Percentiles rank a stretch among this genome's conserved stretches.
Evolutionary conservation across 768 basidiomycete species (phyloP).

Genomic region (Rubroboletus satanas): DNA sequence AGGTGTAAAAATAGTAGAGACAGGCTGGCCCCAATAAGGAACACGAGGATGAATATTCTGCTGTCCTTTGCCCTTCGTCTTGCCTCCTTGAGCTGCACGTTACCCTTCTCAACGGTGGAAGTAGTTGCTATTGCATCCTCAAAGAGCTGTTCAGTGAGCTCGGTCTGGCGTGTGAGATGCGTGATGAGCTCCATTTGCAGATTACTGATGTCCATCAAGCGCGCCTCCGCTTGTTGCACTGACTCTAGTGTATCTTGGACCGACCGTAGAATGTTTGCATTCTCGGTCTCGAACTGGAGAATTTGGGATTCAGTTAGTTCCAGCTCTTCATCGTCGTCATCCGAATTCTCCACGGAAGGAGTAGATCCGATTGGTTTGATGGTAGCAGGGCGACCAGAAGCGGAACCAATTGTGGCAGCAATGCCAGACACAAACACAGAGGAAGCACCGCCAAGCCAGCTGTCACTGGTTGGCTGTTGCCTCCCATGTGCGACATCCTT

Average conservation of each 20-base stretch:
- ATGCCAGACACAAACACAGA: constrained; percentile 53
- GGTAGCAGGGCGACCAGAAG: constrained; percentile 32
- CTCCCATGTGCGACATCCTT: constrained; percentile 24
- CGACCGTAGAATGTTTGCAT: constrained; percentile 76
- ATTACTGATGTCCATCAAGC: constrained; percentile 87
- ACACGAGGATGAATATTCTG: constrained; percentile 84
- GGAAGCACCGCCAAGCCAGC: constrained; percentile 61
- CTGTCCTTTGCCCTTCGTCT: constrained; percentile 82
- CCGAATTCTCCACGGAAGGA: constrained; percentile 39
- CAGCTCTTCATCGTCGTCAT: constrained; percentile 74
- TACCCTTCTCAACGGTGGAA: constrained; percentile 83
- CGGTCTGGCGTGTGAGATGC: constrained; percentile 86
- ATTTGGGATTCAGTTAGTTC: constrained; percentile 86
- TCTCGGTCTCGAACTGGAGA: constrained; percentile 90
- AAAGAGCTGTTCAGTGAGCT: constrained; percentile 89
- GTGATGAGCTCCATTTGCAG: constrained; percentile 89
- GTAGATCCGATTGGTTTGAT: constrained; percentile 26
- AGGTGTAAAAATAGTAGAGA: constrained; percentile 91
- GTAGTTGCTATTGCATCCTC: constrained; percentile 91
- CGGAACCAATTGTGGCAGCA: constrained; percentile 56
- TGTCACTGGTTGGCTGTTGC: constrained; percentile 32
- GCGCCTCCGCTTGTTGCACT: constrained; percentile 88
- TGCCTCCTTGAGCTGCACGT: constrained; percentile 86
- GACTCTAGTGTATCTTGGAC: constrained; percentile 85
- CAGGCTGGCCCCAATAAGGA: constrained; percentile 87